phyloP scores from a whole-genome alignment of 75 land plant genomes.

The Picea sitchensis region DNA sequence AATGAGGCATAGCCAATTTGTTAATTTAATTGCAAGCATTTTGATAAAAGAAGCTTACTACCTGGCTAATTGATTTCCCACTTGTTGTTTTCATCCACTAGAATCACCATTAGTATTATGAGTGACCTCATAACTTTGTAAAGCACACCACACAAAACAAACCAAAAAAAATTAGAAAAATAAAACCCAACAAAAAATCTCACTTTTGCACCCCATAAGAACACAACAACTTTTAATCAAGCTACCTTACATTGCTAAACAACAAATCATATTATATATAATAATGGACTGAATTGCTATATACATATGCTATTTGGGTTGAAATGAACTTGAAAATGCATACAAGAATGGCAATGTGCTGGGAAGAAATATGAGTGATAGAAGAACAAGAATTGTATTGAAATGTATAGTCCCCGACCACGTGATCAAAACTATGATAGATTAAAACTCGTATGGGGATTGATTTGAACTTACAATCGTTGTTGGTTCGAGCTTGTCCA shows the following conservation, averaged over 20 bases:
- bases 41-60: not conserved
- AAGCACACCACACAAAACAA: constrained; percentile 4
- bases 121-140: constrained; percentile 44
- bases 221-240: not conserved
- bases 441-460: not conserved
- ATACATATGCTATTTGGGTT: not conserved
- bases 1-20: not conserved
- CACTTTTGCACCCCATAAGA: not conserved
- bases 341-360: constrained; percentile 21
- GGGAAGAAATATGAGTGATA: constrained; percentile 38
- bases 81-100: constrained; percentile 29
- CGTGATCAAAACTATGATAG: constrained; percentile 24
- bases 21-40: not conserved
- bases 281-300: not conserved
- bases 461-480: constrained; percentile 1
- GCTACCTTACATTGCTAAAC: not conserved
- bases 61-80: constrained; percentile 27
- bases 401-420: constrained; percentile 61
- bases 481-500: constrained; percentile 1
- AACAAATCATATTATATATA: not conserved
- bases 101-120: constrained; percentile 35
- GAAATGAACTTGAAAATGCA: constrained; percentile 4
- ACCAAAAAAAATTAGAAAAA: not conserved
- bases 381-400: constrained; percentile 22
- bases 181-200: not conserved